Base-by-base conservation (phyloP, 2,329 filamentous ascomycete genomes). In the Trichoderma hamatum region DNA sequence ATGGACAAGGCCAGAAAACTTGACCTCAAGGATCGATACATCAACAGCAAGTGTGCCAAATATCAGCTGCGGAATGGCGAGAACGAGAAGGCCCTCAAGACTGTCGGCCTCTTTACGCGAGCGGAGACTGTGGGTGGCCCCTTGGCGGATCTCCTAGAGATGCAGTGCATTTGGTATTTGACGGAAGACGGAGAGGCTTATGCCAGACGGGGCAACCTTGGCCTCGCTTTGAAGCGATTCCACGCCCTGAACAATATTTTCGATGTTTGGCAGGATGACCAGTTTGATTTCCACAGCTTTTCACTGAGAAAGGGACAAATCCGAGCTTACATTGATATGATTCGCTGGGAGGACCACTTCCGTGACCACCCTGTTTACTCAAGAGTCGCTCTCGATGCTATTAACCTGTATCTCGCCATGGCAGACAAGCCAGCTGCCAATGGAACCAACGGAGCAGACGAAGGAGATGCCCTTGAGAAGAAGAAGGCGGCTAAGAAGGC, bases 221-320 rank as follows among this genome's bases (percentile, higher is more conserved):
- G 91, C 4, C 85, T 97, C 70, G 95, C 96, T 0, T 84, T 99
- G 65, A 99, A 99, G 84, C 89, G 96, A 61, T 95, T 97, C 80
- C 92, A 94, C 72, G 86, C 92, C 26, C 88, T 99, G 69, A 90
- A 91, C 78, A 93, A 92, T 80, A 96, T 99, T 73, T 99, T 99
- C 76, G 95, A 98, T 73, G 89, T 93, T 24, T 99, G 96, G 96
- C 92, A 97, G 77, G 96, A 99, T 78, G 96, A 99, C 75, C 96
- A 99, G 77, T 97, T 98, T 75, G 96, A 99, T 79, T 99, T 99
- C 84, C 96, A 99, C 84, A 93, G 89, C 78, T 99, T 99, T 81
- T 97, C 94, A 24, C 84, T 99, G n/a, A 87, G 96, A 24, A 99
- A 98, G 80, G 96, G 96, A 16, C 95, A 97, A 84, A 93, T 98